Evolutionary conservation across 2,329 filamentous ascomycete genomes (phyloP).

Genomic region (Decorospora gaudefroyi): DNA sequence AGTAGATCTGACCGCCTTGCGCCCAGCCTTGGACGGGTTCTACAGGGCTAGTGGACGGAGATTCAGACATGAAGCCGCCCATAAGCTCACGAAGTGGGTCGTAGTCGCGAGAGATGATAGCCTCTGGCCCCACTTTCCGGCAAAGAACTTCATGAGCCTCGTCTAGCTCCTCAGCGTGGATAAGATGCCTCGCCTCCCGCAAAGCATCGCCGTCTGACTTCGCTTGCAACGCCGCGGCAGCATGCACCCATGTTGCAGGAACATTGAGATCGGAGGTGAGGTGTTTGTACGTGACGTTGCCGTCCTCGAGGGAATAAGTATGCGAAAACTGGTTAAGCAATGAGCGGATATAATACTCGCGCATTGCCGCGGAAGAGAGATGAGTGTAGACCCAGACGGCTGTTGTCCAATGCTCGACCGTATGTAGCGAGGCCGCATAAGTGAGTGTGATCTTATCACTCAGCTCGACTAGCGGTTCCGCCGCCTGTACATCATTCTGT

Average conservation of each 20-base stretch:
- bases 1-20: conserved; percentile 78
- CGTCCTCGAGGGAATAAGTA: conserved; percentile 63
- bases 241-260: conserved; percentile 79
- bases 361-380: conserved; percentile 65
- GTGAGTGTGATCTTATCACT: conserved; percentile 61
- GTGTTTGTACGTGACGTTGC: conserved; percentile 60
- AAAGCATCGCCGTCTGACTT: conserved; percentile 70
- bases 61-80: conserved; percentile 62
- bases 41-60: conserved; percentile 36
- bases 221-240: conserved; percentile 82
- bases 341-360: conserved; percentile 73
- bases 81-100: conserved; percentile 70
- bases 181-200: conserved; percentile 66
- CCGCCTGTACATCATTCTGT: conserved; percentile 57
- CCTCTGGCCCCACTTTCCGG: conserved; percentile 76
- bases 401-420: conserved; percentile 43
- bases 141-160: conserved; percentile 86
- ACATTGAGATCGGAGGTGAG: conserved; percentile 70
- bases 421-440: conserved; percentile 46
- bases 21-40: conserved; percentile 71
- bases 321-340: conserved; percentile 64
- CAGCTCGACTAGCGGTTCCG: conserved; percentile 61
- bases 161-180: conserved; percentile 73
- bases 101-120: conserved; percentile 83
- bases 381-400: conserved; percentile 79